Conservation (phyloP, 305 asterid species). For the Coffea humblotiana region DNA sequence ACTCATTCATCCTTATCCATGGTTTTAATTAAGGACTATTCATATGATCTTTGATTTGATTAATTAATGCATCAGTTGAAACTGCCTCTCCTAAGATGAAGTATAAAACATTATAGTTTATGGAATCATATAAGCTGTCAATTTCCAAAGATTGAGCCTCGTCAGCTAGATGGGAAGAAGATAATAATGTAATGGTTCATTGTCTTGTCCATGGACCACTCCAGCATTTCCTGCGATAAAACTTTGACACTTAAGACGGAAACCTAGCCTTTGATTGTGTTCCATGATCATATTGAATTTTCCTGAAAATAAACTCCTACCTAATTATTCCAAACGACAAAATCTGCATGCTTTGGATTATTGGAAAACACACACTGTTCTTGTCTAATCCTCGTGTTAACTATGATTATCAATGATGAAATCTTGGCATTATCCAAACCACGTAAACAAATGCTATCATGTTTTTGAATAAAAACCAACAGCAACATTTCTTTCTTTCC, state of each 20-base stretch:
- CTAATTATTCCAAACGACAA: slow-evolving; percentile 12
- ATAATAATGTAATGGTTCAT: not conserved
- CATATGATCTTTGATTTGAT: not conserved
- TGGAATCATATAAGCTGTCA: slow-evolving; percentile 8
- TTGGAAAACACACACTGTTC: not conserved
- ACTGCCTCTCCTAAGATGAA: not conserved
- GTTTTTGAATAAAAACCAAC: not conserved
- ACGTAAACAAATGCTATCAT: not conserved
- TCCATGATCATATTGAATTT: not conserved
- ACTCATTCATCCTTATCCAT: slow-evolving; percentile 1
- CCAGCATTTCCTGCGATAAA: not conserved
- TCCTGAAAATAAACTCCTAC: slow-evolving; percentile 13
- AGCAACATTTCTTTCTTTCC: not conserved
- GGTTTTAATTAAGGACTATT: slow-evolving; percentile 1
- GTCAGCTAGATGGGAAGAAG: not conserved
- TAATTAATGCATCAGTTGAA: not conserved
- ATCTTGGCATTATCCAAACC: slow-evolving; percentile 12
- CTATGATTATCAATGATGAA: slow-evolving; percentile 7
- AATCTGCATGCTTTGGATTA: slow-evolving; percentile 13
- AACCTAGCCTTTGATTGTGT: not conserved
- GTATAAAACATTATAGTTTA: not conserved
- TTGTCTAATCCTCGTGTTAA: slow-evolving; percentile 12
- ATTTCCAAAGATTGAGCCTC: slow-evolving; percentile 8
- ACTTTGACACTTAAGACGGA: not conserved
- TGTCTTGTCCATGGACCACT: slow-evolving; percentile 1